Base-by-base conservation (phyloP, 768 basidiomycete genomes). In the Suillus placidus region DNA sequence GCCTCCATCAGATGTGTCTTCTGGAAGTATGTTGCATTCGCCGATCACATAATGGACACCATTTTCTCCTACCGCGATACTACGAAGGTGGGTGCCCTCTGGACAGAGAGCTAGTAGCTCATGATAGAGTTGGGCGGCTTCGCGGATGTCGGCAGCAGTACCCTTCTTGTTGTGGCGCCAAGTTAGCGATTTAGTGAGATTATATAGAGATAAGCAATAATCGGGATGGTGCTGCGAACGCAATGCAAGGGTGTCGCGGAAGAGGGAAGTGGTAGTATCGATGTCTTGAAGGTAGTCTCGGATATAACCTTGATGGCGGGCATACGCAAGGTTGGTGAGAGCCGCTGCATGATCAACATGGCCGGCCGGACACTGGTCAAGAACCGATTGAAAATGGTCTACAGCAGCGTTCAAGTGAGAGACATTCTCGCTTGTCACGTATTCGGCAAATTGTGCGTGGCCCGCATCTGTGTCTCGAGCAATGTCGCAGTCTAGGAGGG, bases 61-160 rank as follows among this genome's bases (percentile, higher is more conserved):
- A 38, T 1, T 12, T 7, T 38, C 37, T 38, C 26, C 26, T 26
- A 12, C 9, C 2, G 7, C 37, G 9, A 38, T 10, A 9, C 37
- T 38, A 9, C 37, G 37, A 38, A 38, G 9, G 10, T 38, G 1
- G 37, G 37, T 38, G 37, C 37, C 37, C 37, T 38, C 37, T 9
- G 37, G 37, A 38, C 37, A 38, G 37, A 38, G 37, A 10, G 37
- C 8, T 9, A 38, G 37, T 38, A 38, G 37, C 37, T 38, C 9
- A 10, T 10, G 9, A 9, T 10, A 38, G 7, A 38, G 9, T 9
- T 38, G 37, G 2, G 37, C 37, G 20, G 66, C 64, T 42, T 73
- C 68, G 13, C 70, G 62, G n/a, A 69, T 26, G 58, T 74, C 72
- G 18, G 51, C 64, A 8, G 52, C 26, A 1, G 68, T 23, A 13